A percentile compares a stretch with the other conserved stretches of the same genome.
Conservation (phyloP, 2,329 filamentous ascomycete species). For the Aaosphaeria arxii region DNA sequence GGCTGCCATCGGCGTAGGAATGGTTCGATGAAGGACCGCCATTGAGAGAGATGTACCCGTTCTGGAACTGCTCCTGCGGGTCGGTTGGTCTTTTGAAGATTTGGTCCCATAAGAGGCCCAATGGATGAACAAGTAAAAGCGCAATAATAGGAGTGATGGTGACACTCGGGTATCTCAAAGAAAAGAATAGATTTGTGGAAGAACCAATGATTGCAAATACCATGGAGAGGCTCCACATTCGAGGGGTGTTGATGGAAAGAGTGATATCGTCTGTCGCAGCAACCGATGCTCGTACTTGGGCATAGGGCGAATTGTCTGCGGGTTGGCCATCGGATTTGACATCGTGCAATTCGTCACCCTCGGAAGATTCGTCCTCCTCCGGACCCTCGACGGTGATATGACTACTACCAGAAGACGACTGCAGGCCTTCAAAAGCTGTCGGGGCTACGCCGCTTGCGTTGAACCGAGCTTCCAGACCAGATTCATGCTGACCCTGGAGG, state of each 20-base stretch:
- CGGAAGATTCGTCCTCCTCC: constrained; percentile 28
- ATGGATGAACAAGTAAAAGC: constrained; percentile 76
- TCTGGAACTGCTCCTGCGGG: constrained; percentile 54
- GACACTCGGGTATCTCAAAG: constrained; percentile 84
- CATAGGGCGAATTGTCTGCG: constrained; percentile 70
- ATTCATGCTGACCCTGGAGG: constrained; percentile 24
- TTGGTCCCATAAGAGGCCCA: constrained; percentile 77
- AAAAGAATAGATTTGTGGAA: constrained; percentile 85
- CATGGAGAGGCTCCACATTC: constrained; percentile 81
- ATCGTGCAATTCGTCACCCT: constrained; percentile 33
- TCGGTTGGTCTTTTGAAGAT: constrained; percentile 61
- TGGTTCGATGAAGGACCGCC: constrained; percentile 1
- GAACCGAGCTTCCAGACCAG: constrained; percentile 31
- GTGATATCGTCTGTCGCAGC: constrained; percentile 70
- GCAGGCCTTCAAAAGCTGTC: constrained; percentile 17
- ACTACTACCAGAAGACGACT: constrained; percentile 29
- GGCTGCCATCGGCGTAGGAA: constrained; percentile 4
- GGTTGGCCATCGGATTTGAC: constrained; percentile 46
- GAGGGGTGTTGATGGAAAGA: constrained; percentile 81
- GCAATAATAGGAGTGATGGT: constrained; percentile 88
- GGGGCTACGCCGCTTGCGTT: constrained; percentile 22
- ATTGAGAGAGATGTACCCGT: constrained; percentile 48
- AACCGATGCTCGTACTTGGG: constrained; percentile 78
- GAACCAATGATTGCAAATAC: constrained; percentile 79
- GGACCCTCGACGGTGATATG: constrained; percentile 8